These are phyloP conservation scores for Pseudoneurospora amorphoporcata DNA, from an alignment of 495 filamentous ascomycete genomes.

Conservation along the genomic window DNA sequence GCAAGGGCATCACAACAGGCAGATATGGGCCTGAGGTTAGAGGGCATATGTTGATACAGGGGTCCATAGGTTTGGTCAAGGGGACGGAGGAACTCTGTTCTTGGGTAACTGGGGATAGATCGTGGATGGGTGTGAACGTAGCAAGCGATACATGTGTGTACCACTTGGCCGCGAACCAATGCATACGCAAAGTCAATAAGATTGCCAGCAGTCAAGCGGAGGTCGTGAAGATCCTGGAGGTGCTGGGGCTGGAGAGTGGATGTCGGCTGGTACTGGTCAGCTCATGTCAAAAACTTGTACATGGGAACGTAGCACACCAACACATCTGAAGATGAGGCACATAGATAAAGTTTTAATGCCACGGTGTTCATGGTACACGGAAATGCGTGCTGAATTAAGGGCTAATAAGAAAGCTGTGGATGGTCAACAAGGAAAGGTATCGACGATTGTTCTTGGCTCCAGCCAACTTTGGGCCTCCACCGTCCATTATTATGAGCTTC, in stretches of 20 bases:
- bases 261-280: background rate
- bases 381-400: background rate
- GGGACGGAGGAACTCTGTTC: background rate
- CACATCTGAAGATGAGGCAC: background rate
- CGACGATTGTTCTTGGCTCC: background rate
- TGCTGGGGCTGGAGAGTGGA: background rate
- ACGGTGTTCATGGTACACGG: background rate
- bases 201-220: background rate
- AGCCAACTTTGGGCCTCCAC: background rate
- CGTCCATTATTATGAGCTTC: background rate
- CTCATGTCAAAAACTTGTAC: background rate
- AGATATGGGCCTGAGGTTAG: background rate
- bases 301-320: background rate
- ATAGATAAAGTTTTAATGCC: background rate
- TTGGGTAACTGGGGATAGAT: background rate
- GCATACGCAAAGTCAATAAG: background rate
- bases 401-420: background rate
- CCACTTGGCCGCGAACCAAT: background rate
- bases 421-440: background rate
- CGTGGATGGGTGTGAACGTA: background rate
- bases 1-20: background rate
- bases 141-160: background rate
- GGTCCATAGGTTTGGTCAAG: background rate
- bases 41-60: background rate
- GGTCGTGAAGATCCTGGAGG: background rate